phyloP scores from a whole-genome alignment of 306 rosid genomes.

The Macrotyloma uniflorum region DNA sequence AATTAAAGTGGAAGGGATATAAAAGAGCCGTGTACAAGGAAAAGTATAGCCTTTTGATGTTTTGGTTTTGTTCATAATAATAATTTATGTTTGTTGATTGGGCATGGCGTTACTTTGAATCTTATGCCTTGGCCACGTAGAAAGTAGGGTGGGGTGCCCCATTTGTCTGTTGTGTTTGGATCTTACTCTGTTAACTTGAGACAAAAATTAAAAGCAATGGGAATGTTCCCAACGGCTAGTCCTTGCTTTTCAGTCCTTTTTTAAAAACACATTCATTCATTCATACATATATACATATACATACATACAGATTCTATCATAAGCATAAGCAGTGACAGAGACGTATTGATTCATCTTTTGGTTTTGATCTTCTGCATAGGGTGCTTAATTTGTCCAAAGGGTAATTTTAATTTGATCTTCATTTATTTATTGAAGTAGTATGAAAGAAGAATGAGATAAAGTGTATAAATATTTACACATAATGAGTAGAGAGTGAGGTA shows the following conservation, averaged over 20 bases:
- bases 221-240: conserved; percentile 74
- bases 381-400: too few species aligned
- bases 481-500: conserved; percentile 35
- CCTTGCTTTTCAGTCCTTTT: conserved; percentile 39
- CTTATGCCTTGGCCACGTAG: conserved; percentile 51
- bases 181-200: conserved; percentile 34
- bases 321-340: conserved; percentile 42
- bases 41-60: conserved; percentile 1
- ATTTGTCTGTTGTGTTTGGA: conserved; percentile 20
- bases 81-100: background rate
- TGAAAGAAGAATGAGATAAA: background rate
- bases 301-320: conserved; percentile 45
- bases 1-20: conserved; percentile 34
- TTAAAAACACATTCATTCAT: background rate
- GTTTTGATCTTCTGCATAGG: too few species aligned
- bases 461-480: too few species aligned
- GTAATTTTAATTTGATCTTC: too few species aligned
- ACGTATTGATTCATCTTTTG: too few species aligned
- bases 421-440: too few species aligned
- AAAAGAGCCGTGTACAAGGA: conserved; percentile 40
- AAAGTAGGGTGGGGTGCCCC: conserved; percentile 36
- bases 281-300: background rate
- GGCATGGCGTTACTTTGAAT: conserved; percentile 52
- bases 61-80: background rate
- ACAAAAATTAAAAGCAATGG: conserved; percentile 58